Conservation (phyloP, 352 stramenopile genomes). For the Pythium coloratum region DNA sequence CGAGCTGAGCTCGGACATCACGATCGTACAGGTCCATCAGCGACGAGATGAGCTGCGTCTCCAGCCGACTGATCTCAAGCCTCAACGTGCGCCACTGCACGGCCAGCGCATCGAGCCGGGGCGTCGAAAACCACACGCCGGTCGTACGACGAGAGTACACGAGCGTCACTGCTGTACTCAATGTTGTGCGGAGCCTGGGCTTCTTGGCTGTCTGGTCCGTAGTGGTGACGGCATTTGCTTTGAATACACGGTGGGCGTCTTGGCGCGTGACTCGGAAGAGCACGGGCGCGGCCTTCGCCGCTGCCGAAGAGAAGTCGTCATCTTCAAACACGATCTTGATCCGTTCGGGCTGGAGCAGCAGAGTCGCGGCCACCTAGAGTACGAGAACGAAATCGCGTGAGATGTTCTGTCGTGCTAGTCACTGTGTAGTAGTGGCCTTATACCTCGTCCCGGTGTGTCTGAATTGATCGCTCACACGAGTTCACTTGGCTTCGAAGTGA, state of each 20-base stretch:
- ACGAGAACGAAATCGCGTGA: no score
- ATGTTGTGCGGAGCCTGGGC: not conserved
- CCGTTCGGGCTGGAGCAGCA: constrained; percentile 32
- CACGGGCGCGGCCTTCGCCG: constrained; percentile 15
- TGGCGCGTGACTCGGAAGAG: constrained; percentile 45
- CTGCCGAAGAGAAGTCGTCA: constrained; percentile 18
- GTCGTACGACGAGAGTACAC: constrained; percentile 40
- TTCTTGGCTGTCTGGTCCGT: not conserved
- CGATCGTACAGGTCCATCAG: constrained; percentile 4
- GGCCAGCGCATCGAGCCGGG: constrained; percentile 34
- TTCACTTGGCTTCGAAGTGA: not conserved
- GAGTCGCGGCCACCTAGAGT: constrained; percentile 26
- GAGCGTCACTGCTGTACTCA: constrained; percentile 21
- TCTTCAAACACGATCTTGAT: constrained; percentile 47
- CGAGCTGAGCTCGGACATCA: not conserved
- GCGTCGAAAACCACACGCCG: constrained; percentile 47
- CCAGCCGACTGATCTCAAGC: constrained; percentile 27
- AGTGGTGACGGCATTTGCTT: constrained; percentile 14
- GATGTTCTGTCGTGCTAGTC: no score
- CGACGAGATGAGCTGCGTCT: constrained; percentile 23
- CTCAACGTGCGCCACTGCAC: constrained; percentile 36
- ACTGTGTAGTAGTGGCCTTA: not conserved
- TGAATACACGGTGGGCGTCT: constrained; percentile 46
- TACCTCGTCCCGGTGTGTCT: not conserved
- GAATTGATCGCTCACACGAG: not conserved